These are phyloP conservation scores for Diospyros lotus DNA, from an alignment of 148 eudicot genomes.

Conservation along the genomic window DNA sequence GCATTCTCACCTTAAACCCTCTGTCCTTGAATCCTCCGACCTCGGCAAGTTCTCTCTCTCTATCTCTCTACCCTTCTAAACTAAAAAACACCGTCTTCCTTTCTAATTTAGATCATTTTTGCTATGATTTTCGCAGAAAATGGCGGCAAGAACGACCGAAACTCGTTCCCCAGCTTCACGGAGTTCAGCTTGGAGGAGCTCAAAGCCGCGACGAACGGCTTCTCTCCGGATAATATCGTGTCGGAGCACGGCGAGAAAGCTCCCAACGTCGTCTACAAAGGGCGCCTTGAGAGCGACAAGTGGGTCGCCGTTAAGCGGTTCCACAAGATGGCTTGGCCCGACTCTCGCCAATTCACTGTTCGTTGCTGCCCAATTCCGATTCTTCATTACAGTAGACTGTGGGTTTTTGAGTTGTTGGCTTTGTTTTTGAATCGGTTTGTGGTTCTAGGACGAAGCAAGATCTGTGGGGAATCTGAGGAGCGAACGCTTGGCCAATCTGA, in stretches of 20 bases:
- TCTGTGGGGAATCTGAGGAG: constrained; percentile 61
- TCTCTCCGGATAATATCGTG: constrained; percentile 45
- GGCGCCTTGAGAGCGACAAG: constrained; percentile 29
- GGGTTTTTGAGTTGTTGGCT: background rate
- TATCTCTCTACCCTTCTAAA: background rate
- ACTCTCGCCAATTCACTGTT: constrained; percentile 54
- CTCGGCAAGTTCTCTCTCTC: constrained; percentile 20
- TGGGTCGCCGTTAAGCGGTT: constrained; percentile 60
- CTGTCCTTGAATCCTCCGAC: constrained; percentile 48
- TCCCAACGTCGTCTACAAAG: constrained; percentile 58
- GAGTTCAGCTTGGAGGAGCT: constrained; percentile 58
- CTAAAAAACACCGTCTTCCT: background rate
- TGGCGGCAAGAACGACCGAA: constrained; percentile 27
- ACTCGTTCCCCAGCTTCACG: constrained; percentile 32
- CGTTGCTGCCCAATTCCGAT: constrained; percentile 4
- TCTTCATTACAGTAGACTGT: background rate
- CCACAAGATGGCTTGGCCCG: constrained; percentile 60
- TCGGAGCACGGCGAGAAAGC: constrained; percentile 71
- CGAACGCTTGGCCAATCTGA: constrained; percentile 52
- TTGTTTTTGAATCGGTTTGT: constrained; percentile 9
- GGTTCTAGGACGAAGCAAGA: constrained; percentile 55
- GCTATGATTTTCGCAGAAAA: constrained; percentile 26
- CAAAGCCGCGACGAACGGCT: constrained; percentile 47
- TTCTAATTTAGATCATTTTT: constrained; percentile 5
- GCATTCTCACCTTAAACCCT: constrained; percentile 50